Evolutionary conservation across 176 grass and related monocot genomes (phyloP), one percentile per base, ranked within the genome.

Genomic region (Cocos nucifera): DNA sequence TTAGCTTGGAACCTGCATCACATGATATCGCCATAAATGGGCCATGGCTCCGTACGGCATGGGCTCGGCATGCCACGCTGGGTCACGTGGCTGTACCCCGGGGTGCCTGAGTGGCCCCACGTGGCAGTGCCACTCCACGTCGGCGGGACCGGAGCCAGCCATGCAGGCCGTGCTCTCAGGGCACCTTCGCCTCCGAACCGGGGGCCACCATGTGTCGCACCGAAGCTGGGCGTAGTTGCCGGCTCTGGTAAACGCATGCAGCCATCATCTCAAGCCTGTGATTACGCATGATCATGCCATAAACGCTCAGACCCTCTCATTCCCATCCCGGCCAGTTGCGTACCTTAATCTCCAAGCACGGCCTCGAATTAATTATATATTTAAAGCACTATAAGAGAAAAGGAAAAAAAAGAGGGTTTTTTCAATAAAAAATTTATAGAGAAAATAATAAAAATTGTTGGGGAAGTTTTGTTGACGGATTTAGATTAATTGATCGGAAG

Each of bases 81-180:
- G 17, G 28, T 79, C 84, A 93, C 71, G 77, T 84, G 84, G 63
- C 51, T 17, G 50, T 70, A 56, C 53, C 32, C 32, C 32, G 7
- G 1, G 6, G 32, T 35, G 32, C 32, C 32, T 9, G 63, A 78
- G 60, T 64, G 17, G 57, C 50, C 44, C 49, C n/a, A 18, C 52
- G 19, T 15, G 19, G 17, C n/a, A 54, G 17, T 20, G 53, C 53
- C 6, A 19, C 19, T 8, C 17, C 19, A 20, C 18, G 53, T 20
- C 53, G 53, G 53, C 7, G 53, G 53, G 18, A 7, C 53, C 17
- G 18, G 53, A 55, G 18, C 18, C 53, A 21, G 8, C 53, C 7
- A 4, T 19, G 6, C 17, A 18, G 53, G 53, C 18, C 19, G 53
- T 55, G 19, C 53, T 20, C 3, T 10, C 53, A 20, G 53, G 53